Evolutionary conservation across 2,329 filamentous ascomycete genomes (phyloP).

Genomic region (Botrytis cinerea): DNA sequence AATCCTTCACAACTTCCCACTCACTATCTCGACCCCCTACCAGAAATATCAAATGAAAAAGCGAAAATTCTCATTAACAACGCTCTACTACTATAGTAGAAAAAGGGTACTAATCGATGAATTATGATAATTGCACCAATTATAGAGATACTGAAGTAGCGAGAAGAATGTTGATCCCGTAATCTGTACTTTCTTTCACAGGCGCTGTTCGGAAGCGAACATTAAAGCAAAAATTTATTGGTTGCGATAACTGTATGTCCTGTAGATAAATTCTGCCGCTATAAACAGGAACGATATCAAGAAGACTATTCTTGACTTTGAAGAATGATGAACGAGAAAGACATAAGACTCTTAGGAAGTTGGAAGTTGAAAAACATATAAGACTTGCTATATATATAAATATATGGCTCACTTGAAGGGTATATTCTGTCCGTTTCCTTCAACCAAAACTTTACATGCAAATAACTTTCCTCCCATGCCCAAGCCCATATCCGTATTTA

Average conservation of each 20-base stretch:
- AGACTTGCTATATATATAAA: neutral
- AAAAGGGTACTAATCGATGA: too few species aligned
- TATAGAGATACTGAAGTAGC: neutral
- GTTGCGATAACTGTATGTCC: rapidly evolving
- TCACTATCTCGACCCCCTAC: too few species aligned
- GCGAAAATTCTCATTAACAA: too few species aligned
- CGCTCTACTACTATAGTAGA: neutral
- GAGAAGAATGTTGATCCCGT: too few species aligned
- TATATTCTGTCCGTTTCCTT: neutral
- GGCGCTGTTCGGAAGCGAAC: too few species aligned
- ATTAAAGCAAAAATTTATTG: neutral
- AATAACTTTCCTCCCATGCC: neutral
- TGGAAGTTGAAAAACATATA: neutral
- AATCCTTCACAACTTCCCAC: too few species aligned
- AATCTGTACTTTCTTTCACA: too few species aligned
- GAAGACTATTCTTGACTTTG: neutral
- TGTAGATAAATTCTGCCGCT: neutral
- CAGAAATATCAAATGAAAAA: rapidly evolving
- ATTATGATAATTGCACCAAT: neutral
- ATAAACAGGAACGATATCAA: neutral
- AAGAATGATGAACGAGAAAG: neutral
- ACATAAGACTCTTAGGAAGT: neutral
- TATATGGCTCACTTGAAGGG: neutral
- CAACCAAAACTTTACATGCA: neutral
- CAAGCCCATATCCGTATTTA: neutral